Conservation (phyloP, 208 protist species). For the Leptomonas pyrrhocoris region DNA sequence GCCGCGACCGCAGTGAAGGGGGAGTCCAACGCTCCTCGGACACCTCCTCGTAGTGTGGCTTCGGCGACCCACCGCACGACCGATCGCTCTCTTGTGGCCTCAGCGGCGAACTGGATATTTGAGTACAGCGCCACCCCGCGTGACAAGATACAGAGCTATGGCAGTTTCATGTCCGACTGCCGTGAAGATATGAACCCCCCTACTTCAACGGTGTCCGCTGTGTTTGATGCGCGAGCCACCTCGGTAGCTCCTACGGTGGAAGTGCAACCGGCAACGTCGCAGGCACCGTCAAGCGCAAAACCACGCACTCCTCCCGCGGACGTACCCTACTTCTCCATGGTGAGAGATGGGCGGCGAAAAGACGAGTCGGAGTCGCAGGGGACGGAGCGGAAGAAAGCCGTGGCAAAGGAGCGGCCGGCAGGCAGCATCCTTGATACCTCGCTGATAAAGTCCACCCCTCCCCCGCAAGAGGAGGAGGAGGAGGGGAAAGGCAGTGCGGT, state of each 20-base stretch:
- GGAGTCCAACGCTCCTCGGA: too few relatives aligned
- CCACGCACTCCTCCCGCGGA: too few relatives aligned
- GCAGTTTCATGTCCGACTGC: conserved; percentile 8
- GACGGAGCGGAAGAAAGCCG: not conserved
- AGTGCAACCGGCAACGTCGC: too few relatives aligned
- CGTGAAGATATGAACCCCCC: not conserved
- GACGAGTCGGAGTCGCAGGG: not conserved
- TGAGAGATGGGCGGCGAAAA: not conserved
- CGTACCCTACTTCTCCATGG: too few relatives aligned
- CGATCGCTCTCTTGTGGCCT: not conserved
- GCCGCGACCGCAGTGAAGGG: too few relatives aligned
- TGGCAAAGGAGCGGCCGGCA: not conserved
- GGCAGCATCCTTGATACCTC: not conserved
- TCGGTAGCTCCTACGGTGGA: not conserved
- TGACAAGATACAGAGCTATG: not conserved
- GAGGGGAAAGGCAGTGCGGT: not conserved
- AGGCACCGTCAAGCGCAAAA: too few relatives aligned
- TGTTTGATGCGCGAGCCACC: not conserved
- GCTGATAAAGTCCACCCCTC: not conserved
- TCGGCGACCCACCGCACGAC: too few relatives aligned
- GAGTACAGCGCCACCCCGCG: not conserved
- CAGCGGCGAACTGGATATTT: not conserved
- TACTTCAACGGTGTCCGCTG: not conserved
- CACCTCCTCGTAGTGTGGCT: too few relatives aligned
- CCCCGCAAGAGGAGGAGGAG: not conserved